phyloP scores from a whole-genome alignment of 352 stramenopile species.

The Saprolegnia parasitica region DNA sequence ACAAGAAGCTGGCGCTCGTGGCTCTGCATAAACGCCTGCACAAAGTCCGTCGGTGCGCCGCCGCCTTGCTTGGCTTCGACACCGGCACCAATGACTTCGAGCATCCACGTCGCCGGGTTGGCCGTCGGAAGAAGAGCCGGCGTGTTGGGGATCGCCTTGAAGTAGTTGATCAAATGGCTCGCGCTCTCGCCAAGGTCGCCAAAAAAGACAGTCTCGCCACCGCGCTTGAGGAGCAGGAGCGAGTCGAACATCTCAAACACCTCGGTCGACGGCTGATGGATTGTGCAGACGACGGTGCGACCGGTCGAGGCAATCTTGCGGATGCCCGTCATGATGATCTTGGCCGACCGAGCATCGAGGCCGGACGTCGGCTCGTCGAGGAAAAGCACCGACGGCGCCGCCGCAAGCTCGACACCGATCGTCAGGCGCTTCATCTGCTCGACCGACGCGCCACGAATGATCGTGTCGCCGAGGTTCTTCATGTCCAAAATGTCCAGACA shows the following conservation, averaged over 20 bases:
- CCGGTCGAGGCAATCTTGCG: slow-evolving; percentile 78
- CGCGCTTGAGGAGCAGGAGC: slow-evolving; percentile 66
- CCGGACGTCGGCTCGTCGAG: slow-evolving; percentile 86
- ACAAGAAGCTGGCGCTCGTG: slow-evolving; percentile 38
- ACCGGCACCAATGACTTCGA: slow-evolving; percentile 45
- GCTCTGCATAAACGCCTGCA: slow-evolving; percentile 37
- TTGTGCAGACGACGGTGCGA: slow-evolving; percentile 85
- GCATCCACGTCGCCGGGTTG: slow-evolving; percentile 79
- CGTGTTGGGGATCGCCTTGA: slow-evolving; percentile 39
- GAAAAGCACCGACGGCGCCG: slow-evolving; percentile 80
- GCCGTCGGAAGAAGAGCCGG: slow-evolving; percentile 47
- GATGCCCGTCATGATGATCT: slow-evolving; percentile 83
- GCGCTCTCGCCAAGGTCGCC: slow-evolving; percentile 47
- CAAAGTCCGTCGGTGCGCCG: slow-evolving; percentile 37
- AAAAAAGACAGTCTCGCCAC: slow-evolving; percentile 51
- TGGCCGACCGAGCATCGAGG: slow-evolving; percentile 80
- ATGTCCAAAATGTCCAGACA: slow-evolving; percentile 54
- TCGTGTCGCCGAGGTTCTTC: slow-evolving; percentile 44
- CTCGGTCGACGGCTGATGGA: slow-evolving; percentile 87
- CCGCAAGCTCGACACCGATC: slow-evolving; percentile 89
- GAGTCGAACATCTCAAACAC: slow-evolving; percentile 88
- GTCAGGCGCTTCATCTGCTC: slow-evolving; percentile 62
- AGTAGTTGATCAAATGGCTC: slow-evolving; percentile 50
- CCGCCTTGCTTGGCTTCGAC: slow-evolving; percentile 31
- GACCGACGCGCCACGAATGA: slow-evolving; percentile 49